These are phyloP conservation scores for Boletus vinaceobasis DNA, from an alignment of 768 basidiomycete species.

Conservation along the genomic window DNA sequence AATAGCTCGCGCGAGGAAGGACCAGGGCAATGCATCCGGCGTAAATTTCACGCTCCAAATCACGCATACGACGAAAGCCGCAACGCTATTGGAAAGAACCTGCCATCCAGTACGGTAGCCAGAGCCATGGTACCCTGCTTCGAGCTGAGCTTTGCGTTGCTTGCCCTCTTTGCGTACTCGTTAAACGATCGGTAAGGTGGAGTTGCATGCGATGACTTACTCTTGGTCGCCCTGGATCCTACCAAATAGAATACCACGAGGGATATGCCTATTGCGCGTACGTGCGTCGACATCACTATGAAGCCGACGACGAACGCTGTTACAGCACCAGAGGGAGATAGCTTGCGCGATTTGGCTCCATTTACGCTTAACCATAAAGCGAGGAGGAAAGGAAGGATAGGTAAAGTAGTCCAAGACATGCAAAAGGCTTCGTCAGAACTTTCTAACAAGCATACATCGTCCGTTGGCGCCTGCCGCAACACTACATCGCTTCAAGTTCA, in stretches of 20 bases:
- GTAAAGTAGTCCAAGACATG: constrained; percentile 31
- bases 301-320: constrained; percentile 79
- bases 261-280: constrained; percentile 59
- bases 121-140: constrained; percentile 71
- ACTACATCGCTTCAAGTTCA: no score
- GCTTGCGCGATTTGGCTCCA: constrained; percentile 69
- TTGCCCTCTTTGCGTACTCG: constrained; percentile 54
- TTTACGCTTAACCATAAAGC: constrained; percentile 59
- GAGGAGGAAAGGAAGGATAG: constrained; percentile 41
- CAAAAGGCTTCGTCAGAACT: neutral
- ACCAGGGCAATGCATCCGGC: constrained; percentile 41
- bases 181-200: neutral
- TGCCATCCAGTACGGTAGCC: constrained; percentile 80
- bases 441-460: neutral
- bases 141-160: constrained; percentile 66
- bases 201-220: constrained; percentile 34
- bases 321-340: constrained; percentile 72
- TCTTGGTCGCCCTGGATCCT: constrained; percentile 82
- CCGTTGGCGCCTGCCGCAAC: no score
- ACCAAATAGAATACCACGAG: constrained; percentile 77
- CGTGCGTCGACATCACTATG: constrained; percentile 62
- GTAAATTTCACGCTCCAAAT: constrained; percentile 64
- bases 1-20: constrained; percentile 12
- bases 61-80: constrained; percentile 55
- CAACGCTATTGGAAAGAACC: constrained; percentile 77